phyloP scores from a whole-genome alignment of 225 moss, liverwort and hornwort species.

The Polytrichum commune region DNA sequence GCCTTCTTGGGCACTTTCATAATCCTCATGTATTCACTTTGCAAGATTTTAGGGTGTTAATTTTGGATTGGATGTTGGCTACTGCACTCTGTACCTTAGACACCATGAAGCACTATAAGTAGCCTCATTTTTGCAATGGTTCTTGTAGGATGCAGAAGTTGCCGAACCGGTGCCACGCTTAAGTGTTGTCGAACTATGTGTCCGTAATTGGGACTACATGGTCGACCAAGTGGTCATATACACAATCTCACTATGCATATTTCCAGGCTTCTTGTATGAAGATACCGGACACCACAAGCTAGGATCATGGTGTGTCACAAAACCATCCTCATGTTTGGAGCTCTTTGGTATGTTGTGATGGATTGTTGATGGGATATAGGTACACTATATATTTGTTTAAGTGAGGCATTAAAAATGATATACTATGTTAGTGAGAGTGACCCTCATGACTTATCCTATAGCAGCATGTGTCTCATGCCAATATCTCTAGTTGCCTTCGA shows the following conservation, averaged over 20 bases:
- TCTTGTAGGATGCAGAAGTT: constrained; percentile 50
- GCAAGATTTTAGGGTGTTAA: no score
- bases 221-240: constrained; percentile 70
- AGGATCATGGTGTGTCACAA: constrained; percentile 56
- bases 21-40: no score
- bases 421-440: neutral
- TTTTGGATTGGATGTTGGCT: no score
- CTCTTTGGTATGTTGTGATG: no score
- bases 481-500: no score
- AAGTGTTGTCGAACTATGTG: constrained; percentile 51
- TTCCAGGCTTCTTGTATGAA: constrained; percentile 89
- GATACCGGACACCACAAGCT: constrained; percentile 76
- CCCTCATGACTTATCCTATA: no score
- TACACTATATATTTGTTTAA: no score
- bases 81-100: no score
- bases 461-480: no score
- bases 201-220: constrained; percentile 71
- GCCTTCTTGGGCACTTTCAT: no score
- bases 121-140: neutral
- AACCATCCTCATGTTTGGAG: neutral
- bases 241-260: constrained; percentile 73
- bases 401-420: neutral
- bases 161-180: constrained; percentile 41
- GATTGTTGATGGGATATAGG: no score
- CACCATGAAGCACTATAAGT: no score